Evolutionary conservation across 2,329 filamentous ascomycete species (phyloP), one percentile per base, ranked within the genome.

Genomic region (Fonsecaea erecta): DNA sequence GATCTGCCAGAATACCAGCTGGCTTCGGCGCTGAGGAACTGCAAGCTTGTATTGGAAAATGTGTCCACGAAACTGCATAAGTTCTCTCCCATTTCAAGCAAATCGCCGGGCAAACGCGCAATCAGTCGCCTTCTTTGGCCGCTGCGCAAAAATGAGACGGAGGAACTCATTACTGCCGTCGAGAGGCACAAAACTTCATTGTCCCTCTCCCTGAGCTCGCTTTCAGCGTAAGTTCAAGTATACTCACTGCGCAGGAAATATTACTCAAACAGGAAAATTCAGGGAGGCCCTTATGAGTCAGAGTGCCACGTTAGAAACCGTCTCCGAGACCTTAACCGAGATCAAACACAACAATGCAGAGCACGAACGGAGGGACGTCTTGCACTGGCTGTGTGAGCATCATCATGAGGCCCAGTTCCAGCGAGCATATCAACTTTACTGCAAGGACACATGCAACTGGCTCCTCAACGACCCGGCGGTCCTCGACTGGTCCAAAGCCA

Each of bases 341-440:
- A 14, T 64, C 18, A 65, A 46, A 35, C 46, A 58, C 51, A 62
- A 48, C 46, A 56, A 64, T 37, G 57, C 53, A n/a, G 51, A 37
- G 9, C 52, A 65, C 30, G 40, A 65, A 61, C 64, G 64, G 9
- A 52, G 55, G 21, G 46, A 54, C 5, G 37, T 68, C 24, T 53
- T 68, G 21, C 61, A 64, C 52, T 68, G 67, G 67, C 61, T 68
- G 16, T 66, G 52, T 30, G 64, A 67, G 9, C 37, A 68, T 53
- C 53, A 67, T 16, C 57, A 66, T 34, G 64, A 68, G 43, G 64
- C 64, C 16, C 64, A 66, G 55, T 65, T 60, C 35, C 64, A 59
- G 16, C 64, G 64, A 3, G 64, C 34, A 2, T 60, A 51, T 24
- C 64, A 65, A n/a, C 46, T 68, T 11, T 58, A 68, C 46, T 68